Evolutionary conservation across 768 basidiomycete genomes (phyloP), one percentile per base, ranked within the genome.

Genomic region (Boletus rubroflammeus): DNA sequence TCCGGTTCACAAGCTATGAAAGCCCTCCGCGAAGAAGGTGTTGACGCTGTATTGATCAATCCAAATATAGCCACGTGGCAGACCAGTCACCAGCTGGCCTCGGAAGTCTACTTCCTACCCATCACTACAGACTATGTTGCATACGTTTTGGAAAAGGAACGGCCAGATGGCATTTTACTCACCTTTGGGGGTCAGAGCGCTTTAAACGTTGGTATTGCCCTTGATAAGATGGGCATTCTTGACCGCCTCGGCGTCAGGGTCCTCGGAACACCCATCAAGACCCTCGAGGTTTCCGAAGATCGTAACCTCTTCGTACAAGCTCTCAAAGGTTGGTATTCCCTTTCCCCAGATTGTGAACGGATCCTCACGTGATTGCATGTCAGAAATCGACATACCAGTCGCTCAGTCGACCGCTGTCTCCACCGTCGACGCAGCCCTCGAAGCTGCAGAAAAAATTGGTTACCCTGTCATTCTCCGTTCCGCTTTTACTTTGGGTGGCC

Each of bases 51-150:
- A 58, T 85, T 99, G 59, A 93, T 99, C 72, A 99, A 98, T 72
- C 97, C 97, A 44, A 98, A 99, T 69, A 98, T 98, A 60, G 96
- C 97, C 40, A 98, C 97, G 29, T 98, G 96, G 88, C 97, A 99
- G 74, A 98, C 97, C 1, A 98, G 95, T 8, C 97, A 99, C 69
- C 86, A 98, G 70, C 80, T 99, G 59, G 97, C 97, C 28, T 88
- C 88, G 1, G 92, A 98, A 70, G 93, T 98, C 62, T 99, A 98
- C 76, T 99, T 98, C 76, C 74, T 99, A 34, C 97, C 97, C 44
- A 84, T 99, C 65, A 98, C 97, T 0, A 75, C 91, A 48, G 97
- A 98, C 72, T 98, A 98, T 72, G 97, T 99, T 59, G 96, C 97
- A 57, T 98, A 98, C 67, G 93, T 99, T 26, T 78, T 98, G 70